Evolutionary conservation across 495 filamentous ascomycete species (phyloP), one percentile per base, ranked within the genome.

Genomic region (Aspergillus indologenus): DNA sequence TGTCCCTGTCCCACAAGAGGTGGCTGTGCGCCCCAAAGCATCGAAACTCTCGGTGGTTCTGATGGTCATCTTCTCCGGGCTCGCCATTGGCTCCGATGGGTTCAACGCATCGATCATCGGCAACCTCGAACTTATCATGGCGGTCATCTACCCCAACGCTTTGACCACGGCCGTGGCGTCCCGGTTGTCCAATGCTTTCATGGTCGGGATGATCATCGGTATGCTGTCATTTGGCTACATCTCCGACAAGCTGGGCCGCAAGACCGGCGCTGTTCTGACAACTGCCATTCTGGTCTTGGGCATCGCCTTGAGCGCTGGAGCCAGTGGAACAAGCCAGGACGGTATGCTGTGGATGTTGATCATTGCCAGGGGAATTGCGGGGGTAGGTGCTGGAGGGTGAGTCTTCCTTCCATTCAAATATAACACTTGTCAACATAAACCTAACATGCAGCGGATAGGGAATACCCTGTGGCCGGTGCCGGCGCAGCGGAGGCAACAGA

Each of bases 171-270:
- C 59, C 4, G 64, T 68, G 22, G 22, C 47, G 14, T 50, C 22
- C 1, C 21, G 47, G 4, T 42, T 71, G 11, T 68, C 68, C 7
- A 71, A 66, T 44, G 65, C 68, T 6, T 68, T 70, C 49, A 66
- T 70, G 63, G 61, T 70, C 5, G 65, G 68, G 17, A 68, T 68
- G 62, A 70, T 77, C 45, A 65, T 75, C 44, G 71, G 73, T 22
- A 76, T 76, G 72, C 64, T 77, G 21, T 65, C 59, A 6, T 77
- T 76, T 59, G 73, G 73, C 18, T 70, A 70, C 46, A 57, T 71
- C 34, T 68, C 67, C 11, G 73, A 75, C 49, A 68, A 66, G 46
- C 31, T 75, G 18, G 71, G 73, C 23, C 67, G 71, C 40, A 67
- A 68, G 45, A 66, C 68, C 1, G 73, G 73, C 12, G 65, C 67